Evolutionary conservation across 257 asterid genomes (phyloP).

Genomic region (Forsythia suspensa): DNA sequence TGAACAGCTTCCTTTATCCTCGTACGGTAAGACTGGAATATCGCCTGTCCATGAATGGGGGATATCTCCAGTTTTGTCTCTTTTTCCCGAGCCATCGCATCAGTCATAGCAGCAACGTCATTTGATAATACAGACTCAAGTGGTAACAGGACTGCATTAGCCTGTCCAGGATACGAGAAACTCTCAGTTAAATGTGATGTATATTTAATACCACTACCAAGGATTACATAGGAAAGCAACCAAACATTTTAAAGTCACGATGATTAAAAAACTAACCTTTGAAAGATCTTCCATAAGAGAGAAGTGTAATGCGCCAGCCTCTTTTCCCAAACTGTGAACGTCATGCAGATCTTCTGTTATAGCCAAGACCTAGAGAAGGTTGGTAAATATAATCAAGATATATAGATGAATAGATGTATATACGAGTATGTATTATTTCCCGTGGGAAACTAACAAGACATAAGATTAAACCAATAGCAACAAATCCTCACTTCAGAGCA

Average conservation of each 20-base stretch:
- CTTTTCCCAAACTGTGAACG: slow-evolving; percentile 88
- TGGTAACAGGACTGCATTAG: slow-evolving; percentile 78
- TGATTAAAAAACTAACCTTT: slow-evolving; percentile 50
- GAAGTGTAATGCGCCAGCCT: slow-evolving; percentile 81
- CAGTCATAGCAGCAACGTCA: slow-evolving; percentile 86
- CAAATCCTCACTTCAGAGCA: not conserved
- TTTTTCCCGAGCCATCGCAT: slow-evolving; percentile 69
- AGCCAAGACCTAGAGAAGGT: slow-evolving; percentile 73
- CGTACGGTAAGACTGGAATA: slow-evolving; percentile 79
- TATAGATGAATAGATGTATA: not conserved
- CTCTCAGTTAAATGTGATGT: slow-evolving; percentile 8
- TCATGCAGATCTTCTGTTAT: slow-evolving; percentile 95
- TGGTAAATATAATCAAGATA: not conserved
- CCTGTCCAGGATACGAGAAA: slow-evolving; percentile 53
- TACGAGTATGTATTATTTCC: not conserved
- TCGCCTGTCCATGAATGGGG: slow-evolving; percentile 94
- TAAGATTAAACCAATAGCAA: not conserved
- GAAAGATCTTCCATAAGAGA: slow-evolving; percentile 85
- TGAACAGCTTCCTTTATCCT: slow-evolving; percentile 72
- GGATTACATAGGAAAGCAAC: slow-evolving; percentile 19
- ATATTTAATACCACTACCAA: slow-evolving; percentile 14
- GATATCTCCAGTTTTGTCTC: slow-evolving; percentile 73
- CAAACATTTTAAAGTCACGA: slow-evolving; percentile 11
- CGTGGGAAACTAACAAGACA: not conserved
- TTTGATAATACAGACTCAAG: slow-evolving; percentile 85